phyloP scores from a whole-genome alignment of 2,329 filamentous ascomycete genomes.

The Ascochyta rabiei region DNA sequence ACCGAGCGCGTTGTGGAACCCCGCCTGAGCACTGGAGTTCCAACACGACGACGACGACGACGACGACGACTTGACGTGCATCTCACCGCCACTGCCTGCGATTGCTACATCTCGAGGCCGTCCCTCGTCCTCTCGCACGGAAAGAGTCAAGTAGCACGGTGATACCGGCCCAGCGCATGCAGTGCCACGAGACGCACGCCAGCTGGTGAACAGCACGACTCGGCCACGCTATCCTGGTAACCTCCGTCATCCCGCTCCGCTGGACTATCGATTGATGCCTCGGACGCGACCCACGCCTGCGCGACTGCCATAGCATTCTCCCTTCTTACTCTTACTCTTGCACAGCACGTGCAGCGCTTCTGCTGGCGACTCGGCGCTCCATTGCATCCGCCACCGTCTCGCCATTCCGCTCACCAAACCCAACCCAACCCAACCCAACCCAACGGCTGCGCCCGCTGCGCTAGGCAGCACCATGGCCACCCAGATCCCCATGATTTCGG shows the following conservation, averaged over 20 bases:
- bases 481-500: slow-evolving; percentile 88
- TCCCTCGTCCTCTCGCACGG: background rate
- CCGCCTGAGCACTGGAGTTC: slow-evolving; percentile 8
- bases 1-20: slow-evolving; percentile 1
- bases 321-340: too few relatives aligned
- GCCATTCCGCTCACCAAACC: slow-evolving; percentile 24
- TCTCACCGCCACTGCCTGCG: slow-evolving; percentile 13
- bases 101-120: slow-evolving; percentile 3
- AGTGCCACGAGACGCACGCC: slow-evolving; percentile 16
- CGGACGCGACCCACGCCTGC: slow-evolving; percentile 10
- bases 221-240: slow-evolving; percentile 17
- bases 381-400: background rate
- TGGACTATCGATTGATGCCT: slow-evolving; percentile 17
- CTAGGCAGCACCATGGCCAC: slow-evolving; percentile 39
- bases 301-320: slow-evolving; percentile 9
- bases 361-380: background rate
- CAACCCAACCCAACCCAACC: slow-evolving; percentile 23
- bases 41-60: slow-evolving; percentile 4
- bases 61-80: background rate
- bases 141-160: background rate
- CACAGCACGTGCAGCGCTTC: background rate
- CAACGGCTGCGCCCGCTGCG: slow-evolving; percentile 19
- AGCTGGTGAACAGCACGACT: slow-evolving; percentile 18
- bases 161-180: slow-evolving; percentile 12
- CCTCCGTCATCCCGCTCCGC: slow-evolving; percentile 37